Evolutionary conservation across 116 monocot species (phyloP).

Genomic region (Trichopus zeylanicus): DNA sequence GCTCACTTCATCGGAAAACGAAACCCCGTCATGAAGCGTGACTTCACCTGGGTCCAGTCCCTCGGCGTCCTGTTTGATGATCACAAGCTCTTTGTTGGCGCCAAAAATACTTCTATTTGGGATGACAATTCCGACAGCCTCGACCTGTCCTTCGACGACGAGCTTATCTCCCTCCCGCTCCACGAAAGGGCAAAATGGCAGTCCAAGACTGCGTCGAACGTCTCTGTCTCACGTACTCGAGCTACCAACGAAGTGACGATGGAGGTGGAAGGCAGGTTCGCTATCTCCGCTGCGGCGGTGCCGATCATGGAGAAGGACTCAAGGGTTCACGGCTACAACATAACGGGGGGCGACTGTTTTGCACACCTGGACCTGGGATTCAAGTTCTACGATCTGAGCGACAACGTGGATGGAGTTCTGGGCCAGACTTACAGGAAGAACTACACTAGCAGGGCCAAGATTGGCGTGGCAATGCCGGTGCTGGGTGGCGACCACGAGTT

Average conservation of each 20-base stretch:
- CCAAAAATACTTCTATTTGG: background rate
- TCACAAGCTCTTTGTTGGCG: background rate
- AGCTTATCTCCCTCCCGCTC: background rate
- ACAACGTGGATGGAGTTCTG: conserved; percentile 24
- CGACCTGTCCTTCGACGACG: background rate
- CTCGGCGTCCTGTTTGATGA: conserved; percentile 13
- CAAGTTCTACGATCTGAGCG: conserved; percentile 22
- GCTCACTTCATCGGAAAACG: conserved; percentile 31
- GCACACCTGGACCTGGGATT: conserved; percentile 35
- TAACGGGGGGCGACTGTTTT: conserved; percentile 24
- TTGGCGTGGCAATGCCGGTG: conserved; percentile 12
- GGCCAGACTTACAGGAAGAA: conserved; percentile 30
- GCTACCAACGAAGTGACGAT: conserved; percentile 12
- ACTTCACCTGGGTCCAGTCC: conserved; percentile 56
- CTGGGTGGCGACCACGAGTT: conserved; percentile 22
- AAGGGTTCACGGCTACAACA: conserved; percentile 24
- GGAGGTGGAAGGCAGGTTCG: conserved; percentile 4
- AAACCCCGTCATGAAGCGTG: conserved; percentile 14
- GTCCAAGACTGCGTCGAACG: background rate
- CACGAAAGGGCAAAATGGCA: conserved; percentile 9
- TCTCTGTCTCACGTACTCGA: background rate
- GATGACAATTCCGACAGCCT: conserved; percentile 1
- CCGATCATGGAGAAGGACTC: conserved; percentile 35
- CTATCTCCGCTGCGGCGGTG: conserved; percentile 14
- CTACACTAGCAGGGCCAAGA: conserved; percentile 22